Base-by-base conservation (phyloP, 73 alveolate species). In the Paramecium caudatum region DNA sequence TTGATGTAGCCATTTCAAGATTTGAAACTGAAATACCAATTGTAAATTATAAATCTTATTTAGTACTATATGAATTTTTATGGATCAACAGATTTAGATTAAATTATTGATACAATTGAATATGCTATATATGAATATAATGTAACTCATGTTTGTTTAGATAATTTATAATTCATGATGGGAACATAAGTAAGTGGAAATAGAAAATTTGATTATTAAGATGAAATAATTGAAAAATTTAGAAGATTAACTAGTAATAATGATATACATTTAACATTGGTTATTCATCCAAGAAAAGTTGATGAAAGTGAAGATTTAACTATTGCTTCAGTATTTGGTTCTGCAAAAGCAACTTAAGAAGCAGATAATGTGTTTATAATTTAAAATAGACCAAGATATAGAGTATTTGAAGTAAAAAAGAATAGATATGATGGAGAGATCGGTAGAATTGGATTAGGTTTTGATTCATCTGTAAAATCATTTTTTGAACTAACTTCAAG, bases 201-300 rank as follows among this genome's bases (percentile, higher is more conserved):
- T 17, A 16, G 93, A 5, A 94, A 94, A 88, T 96, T 95, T 55
- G 99, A 96, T 33, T 85, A 94, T 30, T 90, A 96, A 92, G 98
- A 96, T 61, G 80, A 88, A 33, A 96, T 95, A 1, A 87, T 94
- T 0, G 82, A 92, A 32, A 91, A 70, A 82, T 90, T 96, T 33
- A 61, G 99, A 37, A 41, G 90, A 39, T 82, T 95, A 27, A 94
- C 97, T 25, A 94, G 98, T 12, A 96, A 94, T 32, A 81, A 81
- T 49, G 92, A 94, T 33, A 95, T 95, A 1, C 99, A 96, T 80
- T 45, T 95, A 37, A 91, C 97, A 8, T 82, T 95, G 15, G 98
- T 96, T 17, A 91, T 96, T 83, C 99, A 96, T 93, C 99, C 99
- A 10, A 94, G 94, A 92, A 96, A 96, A 88, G 98, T 93, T 10